Base-by-base conservation (phyloP, 768 basidiomycete genomes). In the Tephrocybe sp. region DNA sequence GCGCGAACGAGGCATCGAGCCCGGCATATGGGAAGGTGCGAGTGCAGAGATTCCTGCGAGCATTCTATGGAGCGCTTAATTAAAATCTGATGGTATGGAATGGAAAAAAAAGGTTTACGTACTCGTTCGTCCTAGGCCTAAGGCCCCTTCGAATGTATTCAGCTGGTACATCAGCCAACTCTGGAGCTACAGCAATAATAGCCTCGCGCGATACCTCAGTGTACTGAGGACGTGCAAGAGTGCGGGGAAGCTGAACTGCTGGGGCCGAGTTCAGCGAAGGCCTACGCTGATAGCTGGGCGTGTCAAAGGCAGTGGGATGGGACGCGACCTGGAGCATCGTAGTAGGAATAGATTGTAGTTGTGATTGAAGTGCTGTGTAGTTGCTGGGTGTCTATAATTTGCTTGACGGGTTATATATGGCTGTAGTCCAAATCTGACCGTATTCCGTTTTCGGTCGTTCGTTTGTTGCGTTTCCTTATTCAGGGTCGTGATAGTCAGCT, bases 111-210 rank as follows among this genome's bases (percentile, higher is more conserved):
- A n/a, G n/a, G n/a, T n/a, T 43, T 5, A 69, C 75, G 53, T 59
- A 79, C 76, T 72, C 64, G 42, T 69, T 68, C 12, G 74, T 71
- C 38, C 72, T 72, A 26, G 72, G 58, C 5, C 72, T 64, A n/a
- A 92, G 73, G 44, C 79, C 76, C 47, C 80, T 74, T 44, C 83
- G 80, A 50, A 91, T 80, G 61, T 87, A 91, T 54, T 86, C 83
- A 38, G 80, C 65, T 4, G 88, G 86, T 3, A 87, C 78, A 49
- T 75, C 76, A 13, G 67, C 74, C 15, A 91, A 75, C 47, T 83
- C 83, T 50, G 86, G 83, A n/a, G 85, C 80, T 52, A 80, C 76
- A n/a, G 84, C 80, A 2, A 72, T 60, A 57, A 92, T 70, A 31
- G 80, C 78, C 32, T 82, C 81, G 38, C 74, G 69, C 31, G 81